phyloP scores from a whole-genome alignment of 768 basidiomycete genomes.

The Leccinum variicolor region DNA sequence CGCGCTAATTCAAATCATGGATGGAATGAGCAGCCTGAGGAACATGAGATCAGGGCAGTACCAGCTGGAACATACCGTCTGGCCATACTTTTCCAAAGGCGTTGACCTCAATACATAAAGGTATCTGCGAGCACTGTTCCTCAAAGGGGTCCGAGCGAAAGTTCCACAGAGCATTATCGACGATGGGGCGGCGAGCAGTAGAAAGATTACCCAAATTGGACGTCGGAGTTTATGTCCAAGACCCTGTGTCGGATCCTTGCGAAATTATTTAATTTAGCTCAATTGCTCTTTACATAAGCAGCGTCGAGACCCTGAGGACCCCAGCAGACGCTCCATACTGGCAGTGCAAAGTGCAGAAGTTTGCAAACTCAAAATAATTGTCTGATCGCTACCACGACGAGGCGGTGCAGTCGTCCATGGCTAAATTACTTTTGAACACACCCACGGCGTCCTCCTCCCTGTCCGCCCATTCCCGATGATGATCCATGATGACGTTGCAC shows the following conservation, averaged over 20 bases:
- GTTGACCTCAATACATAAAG: neutral
- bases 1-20: neutral
- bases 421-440: neutral
- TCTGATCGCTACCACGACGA: neutral
- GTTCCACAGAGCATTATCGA: neutral
- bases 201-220: neutral
- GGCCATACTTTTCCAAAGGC: neutral
- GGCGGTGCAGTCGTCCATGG: neutral
- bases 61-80: neutral
- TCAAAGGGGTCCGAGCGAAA: neutral
- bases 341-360: neutral
- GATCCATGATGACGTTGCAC: neutral
- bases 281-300: neutral
- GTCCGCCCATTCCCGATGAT: neutral
- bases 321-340: neutral
- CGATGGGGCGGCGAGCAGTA: neutral
- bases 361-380: neutral
- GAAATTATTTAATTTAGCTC: neutral
- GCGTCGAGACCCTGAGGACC: neutral
- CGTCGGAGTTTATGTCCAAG: neutral
- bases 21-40: neutral
- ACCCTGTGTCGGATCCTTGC: neutral
- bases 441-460: neutral
- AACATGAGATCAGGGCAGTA: neutral
- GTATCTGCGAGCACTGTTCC: neutral